Percentiles rank a stretch among this genome's conserved stretches.
phyloP scores from a whole-genome alignment of 306 rosid genomes.

The Boehmeria nivea region DNA sequence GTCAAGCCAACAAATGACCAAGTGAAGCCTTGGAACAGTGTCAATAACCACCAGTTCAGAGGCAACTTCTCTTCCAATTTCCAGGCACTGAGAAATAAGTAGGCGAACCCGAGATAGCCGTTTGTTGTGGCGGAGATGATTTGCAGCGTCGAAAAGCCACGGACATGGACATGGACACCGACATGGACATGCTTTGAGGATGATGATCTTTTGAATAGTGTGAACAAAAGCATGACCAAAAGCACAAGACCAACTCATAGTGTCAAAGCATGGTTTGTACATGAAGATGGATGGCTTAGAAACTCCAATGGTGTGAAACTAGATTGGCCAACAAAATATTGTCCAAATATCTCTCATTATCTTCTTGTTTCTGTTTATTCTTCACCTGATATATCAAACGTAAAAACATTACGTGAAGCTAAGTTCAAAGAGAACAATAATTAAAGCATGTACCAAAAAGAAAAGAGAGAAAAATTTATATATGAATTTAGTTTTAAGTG shows the following conservation, averaged over 20 bases:
- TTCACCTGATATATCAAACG: not conserved
- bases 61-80: constrained; percentile 65
- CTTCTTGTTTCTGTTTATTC: no score
- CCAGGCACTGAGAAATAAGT: constrained; percentile 57
- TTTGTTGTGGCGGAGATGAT: constrained; percentile 44
- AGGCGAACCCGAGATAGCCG: constrained; percentile 52
- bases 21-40: constrained; percentile 55
- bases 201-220: constrained; percentile 34
- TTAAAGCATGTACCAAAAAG: not conserved
- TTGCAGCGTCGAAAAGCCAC: constrained; percentile 39
- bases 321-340: constrained; percentile 52
- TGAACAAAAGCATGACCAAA: constrained; percentile 44
- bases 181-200: constrained; percentile 28
- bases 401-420: no score
- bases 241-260: constrained; percentile 44
- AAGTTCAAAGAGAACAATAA: no score
- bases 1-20: constrained; percentile 59
- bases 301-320: no score
- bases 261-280: constrained; percentile 45
- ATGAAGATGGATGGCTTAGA: constrained; percentile 49
- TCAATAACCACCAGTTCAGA: constrained; percentile 46
- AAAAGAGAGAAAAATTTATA: not conserved
- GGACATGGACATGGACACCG: no score
- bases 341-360: constrained; percentile 46
- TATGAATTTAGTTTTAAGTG: not conserved